Evolutionary conservation across 345 rosid species (phyloP).

Genomic region (Toxicodendron radicans): DNA sequence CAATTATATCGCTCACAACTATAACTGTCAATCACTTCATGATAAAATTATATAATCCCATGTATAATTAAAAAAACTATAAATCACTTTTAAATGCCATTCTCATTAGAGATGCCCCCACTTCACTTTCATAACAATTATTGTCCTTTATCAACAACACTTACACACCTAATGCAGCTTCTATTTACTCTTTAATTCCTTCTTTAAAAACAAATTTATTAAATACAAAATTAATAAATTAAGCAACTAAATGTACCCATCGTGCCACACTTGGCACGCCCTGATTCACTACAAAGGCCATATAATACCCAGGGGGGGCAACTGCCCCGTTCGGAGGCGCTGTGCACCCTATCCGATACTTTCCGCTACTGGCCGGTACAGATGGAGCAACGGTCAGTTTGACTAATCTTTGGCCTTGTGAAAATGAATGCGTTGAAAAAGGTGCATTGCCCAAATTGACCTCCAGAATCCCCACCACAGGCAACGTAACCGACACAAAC

Average conservation of each 20-base stretch:
- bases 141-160: slow-evolving; percentile 13
- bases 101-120: background rate
- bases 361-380: slow-evolving; percentile 42
- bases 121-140: too few species aligned
- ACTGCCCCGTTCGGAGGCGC: slow-evolving; percentile 75
- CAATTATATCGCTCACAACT: too few species aligned
- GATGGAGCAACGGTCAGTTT: slow-evolving; percentile 63
- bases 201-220: too few species aligned
- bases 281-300: slow-evolving; percentile 82
- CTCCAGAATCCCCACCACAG: slow-evolving; percentile 69
- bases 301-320: slow-evolving; percentile 89
- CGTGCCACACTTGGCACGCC: slow-evolving; percentile 89
- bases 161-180: background rate
- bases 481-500: slow-evolving; percentile 54
- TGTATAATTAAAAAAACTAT: too few species aligned
- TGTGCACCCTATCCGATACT: slow-evolving; percentile 58
- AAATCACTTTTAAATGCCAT: too few species aligned
- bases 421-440: slow-evolving; percentile 82
- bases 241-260: slow-evolving; percentile 71
- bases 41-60: background rate
- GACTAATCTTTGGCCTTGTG: slow-evolving; percentile 81
- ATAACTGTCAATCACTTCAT: too few species aligned
- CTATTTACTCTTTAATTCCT: background rate
- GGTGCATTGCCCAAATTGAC: slow-evolving; percentile 68
- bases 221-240: background rate